Evolutionary conservation across 495 filamentous ascomycete species (phyloP).

Genomic region (Sordaria brevicollis): DNA sequence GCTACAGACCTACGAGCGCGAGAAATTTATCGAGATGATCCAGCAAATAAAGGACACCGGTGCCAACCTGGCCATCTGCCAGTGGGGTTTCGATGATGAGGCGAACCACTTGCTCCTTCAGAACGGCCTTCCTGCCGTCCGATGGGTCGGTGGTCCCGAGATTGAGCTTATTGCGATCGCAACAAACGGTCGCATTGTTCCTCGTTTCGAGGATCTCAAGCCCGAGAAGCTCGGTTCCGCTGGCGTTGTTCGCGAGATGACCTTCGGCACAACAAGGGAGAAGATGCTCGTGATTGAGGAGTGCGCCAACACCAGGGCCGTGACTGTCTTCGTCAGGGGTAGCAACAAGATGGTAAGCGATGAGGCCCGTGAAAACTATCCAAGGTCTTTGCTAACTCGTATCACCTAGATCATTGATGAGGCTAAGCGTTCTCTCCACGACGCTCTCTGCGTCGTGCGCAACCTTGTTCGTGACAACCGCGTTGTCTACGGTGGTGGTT

Average conservation of each 20-base stretch:
- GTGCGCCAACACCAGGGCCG: slow-evolving; percentile 93
- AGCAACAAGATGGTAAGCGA: slow-evolving; percentile 94
- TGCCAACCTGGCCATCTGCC: slow-evolving; percentile 95
- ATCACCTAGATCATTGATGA: slow-evolving; percentile 84
- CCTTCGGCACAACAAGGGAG: slow-evolving; percentile 92
- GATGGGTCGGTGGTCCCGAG: slow-evolving; percentile 97
- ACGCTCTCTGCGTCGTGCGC: slow-evolving; percentile 94
- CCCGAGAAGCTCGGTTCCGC: slow-evolving; percentile 83
- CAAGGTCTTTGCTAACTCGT: slow-evolving; percentile 5
- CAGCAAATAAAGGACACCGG: slow-evolving; percentile 94
- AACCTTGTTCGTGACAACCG: slow-evolving; percentile 95
- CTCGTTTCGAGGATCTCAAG: slow-evolving; percentile 89
- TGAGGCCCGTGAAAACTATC: not conserved
- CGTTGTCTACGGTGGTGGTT: slow-evolving; percentile 96
- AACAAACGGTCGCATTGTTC: slow-evolving; percentile 94
- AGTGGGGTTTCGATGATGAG: slow-evolving; percentile 99
- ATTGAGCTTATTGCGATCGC: slow-evolving; percentile 98
- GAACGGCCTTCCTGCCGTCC: slow-evolving; percentile 88
- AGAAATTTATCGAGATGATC: slow-evolving; percentile 98
- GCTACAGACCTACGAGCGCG: slow-evolving; percentile 85
- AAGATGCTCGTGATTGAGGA: slow-evolving; percentile 99
- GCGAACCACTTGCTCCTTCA: slow-evolving; percentile 94
- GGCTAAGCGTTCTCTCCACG: slow-evolving; percentile 92
- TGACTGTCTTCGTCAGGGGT: slow-evolving; percentile 90
- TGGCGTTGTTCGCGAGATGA: slow-evolving; percentile 86